Conservation (phyloP, 83 land plant species). For the Diphasiastrum complanatum region DNA sequence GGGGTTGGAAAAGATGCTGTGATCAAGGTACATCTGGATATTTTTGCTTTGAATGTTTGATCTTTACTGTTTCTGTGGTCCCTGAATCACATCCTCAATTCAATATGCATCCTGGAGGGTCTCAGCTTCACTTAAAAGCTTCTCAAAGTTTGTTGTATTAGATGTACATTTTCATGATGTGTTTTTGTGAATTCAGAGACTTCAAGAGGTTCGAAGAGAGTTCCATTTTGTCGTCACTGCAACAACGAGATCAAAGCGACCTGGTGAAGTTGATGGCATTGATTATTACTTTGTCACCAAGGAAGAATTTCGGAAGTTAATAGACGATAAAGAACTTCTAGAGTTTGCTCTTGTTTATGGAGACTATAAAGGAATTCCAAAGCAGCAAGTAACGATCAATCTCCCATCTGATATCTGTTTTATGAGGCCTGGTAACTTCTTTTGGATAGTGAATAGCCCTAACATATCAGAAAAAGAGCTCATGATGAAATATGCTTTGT, state of each 20-base stretch:
- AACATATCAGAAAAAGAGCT: no score
- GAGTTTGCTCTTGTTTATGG: conserved; percentile 96
- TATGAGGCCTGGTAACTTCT: no score
- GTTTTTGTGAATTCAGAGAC: conserved; percentile 26
- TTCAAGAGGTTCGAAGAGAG: conserved; percentile 61
- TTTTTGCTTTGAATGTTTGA: not conserved
- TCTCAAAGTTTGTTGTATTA: no score
- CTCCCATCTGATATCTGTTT: no score
- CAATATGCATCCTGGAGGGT: no score
- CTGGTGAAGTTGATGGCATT: conserved; percentile 87
- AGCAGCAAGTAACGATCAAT: conserved; percentile 51
- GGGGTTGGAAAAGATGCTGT: conserved; percentile 98
- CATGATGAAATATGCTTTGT: no score
- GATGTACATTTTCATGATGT: no score
- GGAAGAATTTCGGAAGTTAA: conserved; percentile 67
- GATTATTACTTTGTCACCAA: conserved; percentile 87
- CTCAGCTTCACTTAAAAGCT: no score
- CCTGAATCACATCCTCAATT: no score
- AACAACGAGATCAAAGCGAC: conserved; percentile 71
- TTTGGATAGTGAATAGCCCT: no score
- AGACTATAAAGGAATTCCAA: conserved; percentile 93
- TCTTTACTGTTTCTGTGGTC: not conserved
- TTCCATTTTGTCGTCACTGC: conserved; percentile 95
- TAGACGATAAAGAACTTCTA: conserved; percentile 70
- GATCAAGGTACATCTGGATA: conserved; percentile 47